A percentile compares a stretch with the other conserved stretches of the same genome.
Evolutionary conservation across 106 monocot species (phyloP).

Genomic region (Allium cepa): DNA sequence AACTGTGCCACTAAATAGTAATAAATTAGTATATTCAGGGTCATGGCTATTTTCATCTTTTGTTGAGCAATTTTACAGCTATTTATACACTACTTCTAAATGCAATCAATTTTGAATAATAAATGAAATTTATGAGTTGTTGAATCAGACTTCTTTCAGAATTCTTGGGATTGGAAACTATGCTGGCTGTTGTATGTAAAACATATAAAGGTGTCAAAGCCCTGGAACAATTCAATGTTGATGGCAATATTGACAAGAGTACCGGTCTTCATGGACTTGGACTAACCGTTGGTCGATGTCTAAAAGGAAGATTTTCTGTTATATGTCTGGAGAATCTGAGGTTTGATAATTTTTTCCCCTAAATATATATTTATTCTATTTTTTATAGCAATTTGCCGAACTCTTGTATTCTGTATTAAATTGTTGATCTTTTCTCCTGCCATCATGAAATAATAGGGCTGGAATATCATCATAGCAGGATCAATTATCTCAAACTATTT

Average conservation of each 20-base stretch:
- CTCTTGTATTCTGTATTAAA: too few species aligned
- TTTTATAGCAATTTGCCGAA: too few species aligned
- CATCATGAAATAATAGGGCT: too few species aligned
- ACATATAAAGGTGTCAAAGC: conserved; percentile 68
- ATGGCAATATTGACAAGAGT: conserved; percentile 55
- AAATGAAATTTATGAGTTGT: background rate
- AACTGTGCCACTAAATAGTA: too few species aligned
- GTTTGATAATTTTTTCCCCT: conserved; percentile 12
- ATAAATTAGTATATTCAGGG: too few species aligned
- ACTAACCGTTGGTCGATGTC: conserved; percentile 38
- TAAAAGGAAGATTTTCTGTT: conserved; percentile 68
- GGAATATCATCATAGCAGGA: too few species aligned
- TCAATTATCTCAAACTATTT: too few species aligned
- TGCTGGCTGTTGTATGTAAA: conserved; percentile 92
- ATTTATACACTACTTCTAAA: too few species aligned
- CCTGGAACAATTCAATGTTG: conserved; percentile 65
- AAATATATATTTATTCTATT: too few species aligned
- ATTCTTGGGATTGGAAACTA: conserved; percentile 73
- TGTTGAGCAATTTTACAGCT: background rate
- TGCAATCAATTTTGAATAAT: too few species aligned
- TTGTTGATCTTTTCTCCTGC: too few species aligned
- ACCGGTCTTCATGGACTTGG: conserved; percentile 79
- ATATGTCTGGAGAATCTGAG: conserved; percentile 83
- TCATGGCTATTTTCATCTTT: too few species aligned
- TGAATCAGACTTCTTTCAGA: conserved; percentile 63